Evolutionary conservation across 345 rosid species (phyloP), one percentile per base, ranked within the genome.

Genomic region (Rhodamnia rubescens): DNA sequence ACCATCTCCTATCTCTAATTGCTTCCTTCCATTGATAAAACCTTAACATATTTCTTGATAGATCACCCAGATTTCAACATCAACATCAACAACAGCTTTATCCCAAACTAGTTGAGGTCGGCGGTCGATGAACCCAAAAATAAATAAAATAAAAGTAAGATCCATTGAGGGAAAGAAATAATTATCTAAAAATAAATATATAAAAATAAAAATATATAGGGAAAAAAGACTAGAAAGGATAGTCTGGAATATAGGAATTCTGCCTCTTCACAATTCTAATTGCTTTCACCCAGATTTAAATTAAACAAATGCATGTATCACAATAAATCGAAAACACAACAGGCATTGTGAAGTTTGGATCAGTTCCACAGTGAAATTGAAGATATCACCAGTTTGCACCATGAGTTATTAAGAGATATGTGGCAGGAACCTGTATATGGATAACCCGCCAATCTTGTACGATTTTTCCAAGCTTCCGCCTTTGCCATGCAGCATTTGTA

Each of bases 401-500:
- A 6, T 0, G 10, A 49, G 49, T 11, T 27, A 47, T 42, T 49
- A 61, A 64, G 82, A 84, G 56, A 85, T 83, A 81, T 42, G 61
- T 9, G 84, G 78, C 82, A 59, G 80, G 86, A 56, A 95, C 99
- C 99, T 96, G 99, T 49, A 94, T 90, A 86, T 87, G 89, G 86
- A 95, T 91, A 88, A 93, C 90, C 84, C 98, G 95, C 99, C 99
- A 98, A 90, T 98, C 99, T 88, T 96, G 97, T 86, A 98, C 90
- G 85, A 95, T 90, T 91, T 98, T 98, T 83, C 99, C 99, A 82
- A 98, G 98, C 90, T 96, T 96, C 83, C 99, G 97, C 91, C 99
- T 96, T 91, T 98, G 99, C 99, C 99, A 98, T 54, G 99, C 95
- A 91, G 94, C 88, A 92, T 98, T 98, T 85, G 99, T 94, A 88